Percentiles rank a stretch among this genome's conserved stretches.
Conservation (phyloP, 345 rosid genomes). For the thale cress (Arabidopsis thaliana) region TAIR10.1 NC_003076.8:7176501-7177000, state of each 20-base stretch:
- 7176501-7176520: slow-evolving; percentile 66
- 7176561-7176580: slow-evolving; percentile 59
- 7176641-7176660: slow-evolving; percentile 53
- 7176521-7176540: slow-evolving; percentile 87
- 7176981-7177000: slow-evolving; percentile 61
- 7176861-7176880: slow-evolving; percentile 80
- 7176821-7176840: slow-evolving; percentile 68
- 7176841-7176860: slow-evolving; percentile 70
- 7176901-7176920: slow-evolving; percentile 50
- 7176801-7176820: slow-evolving; percentile 70
- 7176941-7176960: slow-evolving; percentile 51
- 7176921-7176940: slow-evolving; percentile 57
- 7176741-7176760: slow-evolving; percentile 53
- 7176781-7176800: slow-evolving; percentile 60
- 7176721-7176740: slow-evolving; percentile 49
- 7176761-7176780: slow-evolving; percentile 47
- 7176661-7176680: slow-evolving; percentile 49
- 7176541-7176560: slow-evolving; percentile 63
- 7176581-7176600: slow-evolving; percentile 64
- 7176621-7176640: slow-evolving; percentile 63
- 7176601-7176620: slow-evolving; percentile 62
- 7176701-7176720: slow-evolving; percentile 65
- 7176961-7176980: slow-evolving; percentile 53
- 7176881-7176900: slow-evolving; percentile 59
- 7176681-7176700: slow-evolving; percentile 71